These are phyloP conservation scores for Ogataea polymorpha DNA, from an alignment of 805 yeast species.

Conservation along the genomic window DNA sequence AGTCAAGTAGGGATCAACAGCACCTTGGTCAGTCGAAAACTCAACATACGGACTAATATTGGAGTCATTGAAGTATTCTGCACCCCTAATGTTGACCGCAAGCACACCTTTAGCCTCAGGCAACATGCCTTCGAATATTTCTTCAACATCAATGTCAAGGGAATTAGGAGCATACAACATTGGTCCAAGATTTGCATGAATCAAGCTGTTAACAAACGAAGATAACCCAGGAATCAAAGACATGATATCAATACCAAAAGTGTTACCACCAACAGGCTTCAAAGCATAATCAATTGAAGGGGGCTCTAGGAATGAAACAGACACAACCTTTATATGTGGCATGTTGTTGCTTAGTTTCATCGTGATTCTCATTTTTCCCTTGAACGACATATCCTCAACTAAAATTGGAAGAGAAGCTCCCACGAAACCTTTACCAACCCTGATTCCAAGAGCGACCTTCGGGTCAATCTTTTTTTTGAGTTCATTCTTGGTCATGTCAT, in stretches of 20 bases:
- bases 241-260: constrained; percentile 84
- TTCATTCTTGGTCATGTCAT: constrained; percentile 78
- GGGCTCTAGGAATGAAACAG: constrained; percentile 71
- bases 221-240: constrained; percentile 78
- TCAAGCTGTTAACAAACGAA: constrained; percentile 63
- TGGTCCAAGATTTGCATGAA: constrained; percentile 70
- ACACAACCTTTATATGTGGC: constrained; percentile 75
- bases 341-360: constrained; percentile 59
- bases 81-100: constrained; percentile 59
- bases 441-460: constrained; percentile 75
- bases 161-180: constrained; percentile 83
- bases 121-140: constrained; percentile 57
- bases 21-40: constrained; percentile 36
- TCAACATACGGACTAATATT: constrained; percentile 48
- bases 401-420: constrained; percentile 74
- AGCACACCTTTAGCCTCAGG: constrained; percentile 70
- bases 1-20: constrained; percentile 38
- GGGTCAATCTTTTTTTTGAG: constrained; percentile 70
- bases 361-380: constrained; percentile 66
- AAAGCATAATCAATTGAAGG: constrained; percentile 75
- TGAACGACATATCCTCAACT: constrained; percentile 76
- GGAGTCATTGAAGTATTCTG: constrained; percentile 42
- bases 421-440: constrained; percentile 76
- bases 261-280: constrained; percentile 87
- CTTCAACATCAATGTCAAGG: constrained; percentile 71